A percentile compares a stretch with the other conserved stretches of the same genome.
These are phyloP conservation scores for Helminthosporium solani DNA, from an alignment of 2,329 filamentous ascomycete genomes.

Conservation along the genomic window DNA sequence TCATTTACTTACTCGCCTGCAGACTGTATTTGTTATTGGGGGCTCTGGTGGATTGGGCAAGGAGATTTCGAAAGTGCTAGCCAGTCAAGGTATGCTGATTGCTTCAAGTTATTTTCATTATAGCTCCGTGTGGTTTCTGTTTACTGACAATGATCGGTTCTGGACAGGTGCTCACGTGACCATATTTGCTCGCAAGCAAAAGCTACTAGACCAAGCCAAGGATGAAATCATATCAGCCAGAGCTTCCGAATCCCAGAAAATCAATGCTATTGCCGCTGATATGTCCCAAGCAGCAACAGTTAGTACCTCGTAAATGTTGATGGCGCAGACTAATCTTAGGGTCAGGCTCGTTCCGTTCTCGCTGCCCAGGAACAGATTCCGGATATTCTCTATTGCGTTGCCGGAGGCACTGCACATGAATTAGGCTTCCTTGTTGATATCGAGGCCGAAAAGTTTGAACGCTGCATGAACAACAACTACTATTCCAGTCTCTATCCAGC, in stretches of 20 bases:
- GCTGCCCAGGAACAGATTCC: slow-evolving; percentile 19
- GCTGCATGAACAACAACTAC: slow-evolving; percentile 32
- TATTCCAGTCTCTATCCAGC: slow-evolving; percentile 19
- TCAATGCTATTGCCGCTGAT: slow-evolving; percentile 8
- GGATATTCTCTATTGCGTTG: slow-evolving; percentile 27
- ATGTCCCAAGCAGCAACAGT: slow-evolving; percentile 6
- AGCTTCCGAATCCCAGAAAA: background rate
- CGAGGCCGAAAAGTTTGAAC: slow-evolving; percentile 16
- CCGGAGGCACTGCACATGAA: slow-evolving; percentile 25
- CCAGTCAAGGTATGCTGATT: too few species aligned
- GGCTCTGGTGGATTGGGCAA: slow-evolving; percentile 27
- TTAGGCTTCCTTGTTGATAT: slow-evolving; percentile 25
- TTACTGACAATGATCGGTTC: too few species aligned
- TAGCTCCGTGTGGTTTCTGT: too few species aligned
- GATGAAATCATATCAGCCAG: slow-evolving; percentile 7
- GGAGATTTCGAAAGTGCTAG: slow-evolving; percentile 21
- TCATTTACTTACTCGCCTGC: too few species aligned
- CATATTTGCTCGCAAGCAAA: slow-evolving; percentile 12
- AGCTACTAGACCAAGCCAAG: slow-evolving; percentile 8
- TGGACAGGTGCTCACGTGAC: slow-evolving; percentile 12
- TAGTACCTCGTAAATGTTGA: background rate
- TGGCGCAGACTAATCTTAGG: too few species aligned
- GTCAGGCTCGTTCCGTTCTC: slow-evolving; percentile 2
- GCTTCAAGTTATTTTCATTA: too few species aligned
- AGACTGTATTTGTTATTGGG: slow-evolving; percentile 26